Evolutionary conservation across 1,284 basidiomycete genomes (phyloP).

Genomic region (Ganoderma lingzhi): DNA sequence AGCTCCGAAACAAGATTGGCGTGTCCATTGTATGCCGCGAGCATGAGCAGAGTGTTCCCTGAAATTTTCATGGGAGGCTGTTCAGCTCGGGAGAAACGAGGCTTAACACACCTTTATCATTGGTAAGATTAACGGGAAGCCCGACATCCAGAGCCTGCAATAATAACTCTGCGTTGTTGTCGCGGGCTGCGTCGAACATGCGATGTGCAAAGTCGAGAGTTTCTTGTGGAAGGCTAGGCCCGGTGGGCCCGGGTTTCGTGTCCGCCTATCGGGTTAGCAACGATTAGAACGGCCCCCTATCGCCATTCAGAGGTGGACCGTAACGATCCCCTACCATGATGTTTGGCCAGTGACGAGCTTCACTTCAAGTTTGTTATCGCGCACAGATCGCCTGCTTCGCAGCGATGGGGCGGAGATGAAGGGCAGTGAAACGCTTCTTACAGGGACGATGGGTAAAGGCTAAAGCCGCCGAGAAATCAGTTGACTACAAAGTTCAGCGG

Average conservation of each 20-base stretch:
- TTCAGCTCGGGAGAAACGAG: neutral
- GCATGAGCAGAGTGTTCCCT: conserved; percentile 86
- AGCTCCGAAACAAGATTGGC: conserved; percentile 61
- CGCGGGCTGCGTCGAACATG: conserved; percentile 81
- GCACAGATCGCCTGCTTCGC: neutral
- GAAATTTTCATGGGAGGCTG: neutral
- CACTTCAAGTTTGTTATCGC: neutral
- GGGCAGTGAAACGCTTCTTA: neutral
- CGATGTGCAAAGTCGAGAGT: conserved; percentile 77
- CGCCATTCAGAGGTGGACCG: neutral
- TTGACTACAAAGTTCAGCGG: neutral
- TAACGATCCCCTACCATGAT: conserved; percentile 5
- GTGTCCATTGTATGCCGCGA: conserved; percentile 84
- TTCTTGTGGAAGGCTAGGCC: conserved; percentile 41
- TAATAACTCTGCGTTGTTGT: conserved; percentile 61
- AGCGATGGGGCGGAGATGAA: conserved; percentile 3
- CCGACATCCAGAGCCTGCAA: conserved; percentile 74
- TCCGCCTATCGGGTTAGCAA: conserved; percentile 16
- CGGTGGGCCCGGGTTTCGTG: conserved; percentile 9
- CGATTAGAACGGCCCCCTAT: neutral
- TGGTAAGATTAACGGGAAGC: conserved; percentile 82
- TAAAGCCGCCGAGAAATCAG: conserved; percentile 7
- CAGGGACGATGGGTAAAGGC: neutral
- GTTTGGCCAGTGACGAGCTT: conserved; percentile 1
- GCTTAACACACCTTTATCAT: conserved; percentile 62